A percentile compares a stretch with the other conserved stretches of the same genome.
These are phyloP conservation scores for Paraconiothyrium sp. DNA, from an alignment of 2,329 filamentous ascomycete genomes.

Conservation along the genomic window DNA sequence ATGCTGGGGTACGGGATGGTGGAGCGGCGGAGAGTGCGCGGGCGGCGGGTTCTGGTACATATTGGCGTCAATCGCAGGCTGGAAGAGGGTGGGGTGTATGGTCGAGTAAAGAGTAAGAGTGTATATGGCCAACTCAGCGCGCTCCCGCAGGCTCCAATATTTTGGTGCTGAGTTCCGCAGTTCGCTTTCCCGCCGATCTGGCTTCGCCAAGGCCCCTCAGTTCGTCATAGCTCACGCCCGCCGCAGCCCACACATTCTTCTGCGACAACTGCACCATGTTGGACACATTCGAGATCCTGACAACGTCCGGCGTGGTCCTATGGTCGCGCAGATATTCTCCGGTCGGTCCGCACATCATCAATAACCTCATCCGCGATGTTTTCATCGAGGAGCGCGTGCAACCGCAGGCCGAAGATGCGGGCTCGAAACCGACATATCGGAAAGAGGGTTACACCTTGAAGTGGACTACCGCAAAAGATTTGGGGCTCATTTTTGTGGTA, in stretches of 20 bases:
- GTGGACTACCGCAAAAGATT: conserved; percentile 91
- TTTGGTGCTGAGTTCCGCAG: conserved; percentile 13
- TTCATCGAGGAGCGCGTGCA: conserved; percentile 94
- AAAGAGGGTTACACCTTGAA: conserved; percentile 94
- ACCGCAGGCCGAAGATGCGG: conserved; percentile 67
- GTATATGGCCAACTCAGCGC: conserved; percentile 14
- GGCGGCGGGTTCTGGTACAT: conserved; percentile 84
- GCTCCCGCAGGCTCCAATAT: conserved; percentile 9
- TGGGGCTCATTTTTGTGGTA: conserved; percentile 95
- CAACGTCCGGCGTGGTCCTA: conserved; percentile 93
- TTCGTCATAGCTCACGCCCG: conserved; percentile 39
- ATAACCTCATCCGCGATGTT: conserved; percentile 93
- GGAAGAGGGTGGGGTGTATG: conserved; percentile 1
- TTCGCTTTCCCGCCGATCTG: conserved; percentile 22
- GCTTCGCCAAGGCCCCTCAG: conserved; percentile 34
- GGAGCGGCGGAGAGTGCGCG: conserved; percentile 81
- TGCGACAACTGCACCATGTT: conserved; percentile 68
- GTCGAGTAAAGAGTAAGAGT: conserved; percentile 3
- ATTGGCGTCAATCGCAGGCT: conserved; percentile 40
- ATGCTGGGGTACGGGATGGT: conserved; percentile 97
- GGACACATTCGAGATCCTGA: conserved; percentile 96
- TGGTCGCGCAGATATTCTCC: conserved; percentile 90
- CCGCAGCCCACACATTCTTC: conserved; percentile 12
- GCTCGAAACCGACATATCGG: conserved; percentile 78
- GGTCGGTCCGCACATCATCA: conserved; percentile 84